Evolutionary conservation across 495 filamentous ascomycete genomes (phyloP).

Genomic region (Podospora comata): DNA sequence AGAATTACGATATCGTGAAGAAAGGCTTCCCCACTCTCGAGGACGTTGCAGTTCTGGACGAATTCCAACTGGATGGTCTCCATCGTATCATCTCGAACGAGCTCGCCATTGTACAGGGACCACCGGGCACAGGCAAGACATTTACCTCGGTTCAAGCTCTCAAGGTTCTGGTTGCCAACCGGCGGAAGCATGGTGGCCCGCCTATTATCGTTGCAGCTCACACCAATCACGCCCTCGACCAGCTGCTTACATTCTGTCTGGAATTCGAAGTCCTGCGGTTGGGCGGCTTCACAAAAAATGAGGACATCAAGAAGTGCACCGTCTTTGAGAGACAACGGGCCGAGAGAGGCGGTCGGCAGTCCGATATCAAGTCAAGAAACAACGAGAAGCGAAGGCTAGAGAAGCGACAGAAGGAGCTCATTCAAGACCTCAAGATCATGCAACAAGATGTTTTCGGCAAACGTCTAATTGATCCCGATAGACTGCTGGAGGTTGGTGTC

Average conservation of each 20-base stretch:
- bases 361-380: conserved; percentile 19
- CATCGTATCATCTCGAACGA: conserved; percentile 67
- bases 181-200: conserved; percentile 22
- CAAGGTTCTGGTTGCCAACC: conserved; percentile 61
- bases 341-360: conserved; percentile 28
- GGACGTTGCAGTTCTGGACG: conserved; percentile 55
- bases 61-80: conserved; percentile 65
- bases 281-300: conserved; percentile 67
- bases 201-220: conserved; percentile 74
- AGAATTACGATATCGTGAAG: conserved; percentile 19
- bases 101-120: conserved; percentile 81
- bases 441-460: conserved; percentile 48
- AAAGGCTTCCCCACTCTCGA: conserved; percentile 24
- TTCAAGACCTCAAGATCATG: conserved; percentile 35
- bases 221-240: conserved; percentile 92
- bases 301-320: conserved; percentile 61
- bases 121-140: conserved; percentile 90
- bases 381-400: conserved; percentile 11
- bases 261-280: conserved; percentile 71
- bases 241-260: conserved; percentile 67
- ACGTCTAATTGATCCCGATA: conserved; percentile 46
- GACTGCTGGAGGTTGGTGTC: conserved; percentile 51
- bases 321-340: conserved; percentile 52
- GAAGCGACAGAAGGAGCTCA: conserved; percentile 26
- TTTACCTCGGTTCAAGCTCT: conserved; percentile 71